These are phyloP conservation scores for Luffa acutangula DNA, from an alignment of 306 rosid species.

Conservation along the genomic window DNA sequence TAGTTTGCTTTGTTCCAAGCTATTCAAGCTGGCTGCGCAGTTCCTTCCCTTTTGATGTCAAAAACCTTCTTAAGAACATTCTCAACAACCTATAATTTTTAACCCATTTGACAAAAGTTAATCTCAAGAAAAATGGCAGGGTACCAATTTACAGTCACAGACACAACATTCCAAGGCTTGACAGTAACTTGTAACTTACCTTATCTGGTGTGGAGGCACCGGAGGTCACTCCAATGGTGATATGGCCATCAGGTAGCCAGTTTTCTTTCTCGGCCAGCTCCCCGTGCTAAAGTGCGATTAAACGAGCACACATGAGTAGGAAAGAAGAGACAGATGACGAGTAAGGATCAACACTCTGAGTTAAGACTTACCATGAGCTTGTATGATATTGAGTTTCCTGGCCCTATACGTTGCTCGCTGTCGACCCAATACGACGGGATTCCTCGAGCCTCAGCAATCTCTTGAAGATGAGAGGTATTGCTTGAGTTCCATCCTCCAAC, in stretches of 20 bases:
- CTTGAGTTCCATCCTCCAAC: slow-evolving; percentile 98
- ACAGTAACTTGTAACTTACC: slow-evolving; percentile 28
- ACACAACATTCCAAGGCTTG: neutral
- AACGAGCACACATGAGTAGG: neutral
- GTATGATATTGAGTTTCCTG: slow-evolving; percentile 74
- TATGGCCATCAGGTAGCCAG: slow-evolving; percentile 71
- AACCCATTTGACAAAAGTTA: slow-evolving; percentile 1
- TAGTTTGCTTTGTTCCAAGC: neutral
- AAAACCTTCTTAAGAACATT: slow-evolving; percentile 70
- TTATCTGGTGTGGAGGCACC: slow-evolving; percentile 98
- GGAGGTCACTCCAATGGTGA: slow-evolving; percentile 84
- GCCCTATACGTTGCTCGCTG: slow-evolving; percentile 81
- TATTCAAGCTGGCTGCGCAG: slow-evolving; percentile 43
- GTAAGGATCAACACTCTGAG: too few species aligned
- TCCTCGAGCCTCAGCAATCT: slow-evolving; percentile 85
- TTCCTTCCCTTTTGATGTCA: slow-evolving; percentile 72
- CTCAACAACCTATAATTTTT: slow-evolving; percentile 50
- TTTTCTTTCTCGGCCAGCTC: slow-evolving; percentile 85
- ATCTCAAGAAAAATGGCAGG: neutral
- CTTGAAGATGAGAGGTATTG: slow-evolving; percentile 92
- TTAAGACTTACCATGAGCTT: slow-evolving; percentile 46
- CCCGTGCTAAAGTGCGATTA: slow-evolving; percentile 41
- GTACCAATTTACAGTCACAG: neutral
- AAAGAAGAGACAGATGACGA: neutral
- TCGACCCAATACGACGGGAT: slow-evolving; percentile 93